A percentile compares a stretch with the other conserved stretches of the same genome.
Conservation (phyloP, 2,329 filamentous ascomycete species). For the Trichoderma aggressivum region DNA sequence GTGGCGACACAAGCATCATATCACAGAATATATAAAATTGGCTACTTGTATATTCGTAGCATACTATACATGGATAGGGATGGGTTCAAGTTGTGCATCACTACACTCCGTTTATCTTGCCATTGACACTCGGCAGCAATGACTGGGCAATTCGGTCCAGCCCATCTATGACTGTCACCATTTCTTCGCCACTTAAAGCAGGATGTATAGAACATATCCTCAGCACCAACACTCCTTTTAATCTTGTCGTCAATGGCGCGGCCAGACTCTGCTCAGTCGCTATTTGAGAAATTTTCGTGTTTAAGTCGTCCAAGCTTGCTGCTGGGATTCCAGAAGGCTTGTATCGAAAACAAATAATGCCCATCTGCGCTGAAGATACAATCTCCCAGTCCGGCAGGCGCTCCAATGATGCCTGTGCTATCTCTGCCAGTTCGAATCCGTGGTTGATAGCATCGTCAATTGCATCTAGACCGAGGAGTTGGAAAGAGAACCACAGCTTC, state of each 20-base stretch:
- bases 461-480: constrained; percentile 23
- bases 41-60: neutral
- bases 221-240: constrained; percentile 17
- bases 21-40: neutral
- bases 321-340: neutral
- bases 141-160: neutral
- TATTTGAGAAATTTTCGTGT: constrained; percentile 9
- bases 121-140: neutral
- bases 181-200: neutral
- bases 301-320: constrained; percentile 14
- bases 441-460: constrained; percentile 26
- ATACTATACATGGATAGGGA: neutral
- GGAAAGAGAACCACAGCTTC: constrained; percentile 28
- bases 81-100: neutral
- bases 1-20: neutral
- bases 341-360: constrained; percentile 25
- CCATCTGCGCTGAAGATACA: constrained; percentile 25
- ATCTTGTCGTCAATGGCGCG: constrained; percentile 20
- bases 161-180: neutral
- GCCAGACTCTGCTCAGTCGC: constrained; percentile 16
- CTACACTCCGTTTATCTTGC: neutral
- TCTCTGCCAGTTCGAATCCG: constrained; percentile 24
- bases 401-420: constrained; percentile 23
- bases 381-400: constrained; percentile 24
- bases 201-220: constrained; percentile 18